Evolutionary conservation across 2,329 filamentous ascomycete genomes (phyloP).

Genomic region (Xylariaceae sp.): DNA sequence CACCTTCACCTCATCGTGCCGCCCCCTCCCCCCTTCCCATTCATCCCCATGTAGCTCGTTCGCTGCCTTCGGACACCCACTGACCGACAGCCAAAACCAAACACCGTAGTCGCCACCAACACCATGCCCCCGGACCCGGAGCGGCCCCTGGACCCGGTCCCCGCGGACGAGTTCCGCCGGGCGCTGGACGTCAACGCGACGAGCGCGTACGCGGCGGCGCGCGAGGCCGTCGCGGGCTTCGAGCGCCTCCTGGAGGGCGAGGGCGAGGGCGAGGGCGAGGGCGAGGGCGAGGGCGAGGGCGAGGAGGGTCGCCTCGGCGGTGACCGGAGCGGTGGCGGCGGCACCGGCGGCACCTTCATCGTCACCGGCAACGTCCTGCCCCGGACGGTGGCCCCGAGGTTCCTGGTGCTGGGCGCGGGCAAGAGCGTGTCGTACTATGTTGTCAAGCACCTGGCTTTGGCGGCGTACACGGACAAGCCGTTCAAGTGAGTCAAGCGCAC

Average conservation of each 20-base stretch:
- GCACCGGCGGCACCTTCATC: conserved; percentile 18
- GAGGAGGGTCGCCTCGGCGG: conserved; percentile 5
- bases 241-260: conserved; percentile 3
- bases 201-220: conserved; percentile 1
- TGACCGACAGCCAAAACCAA: too few relatives aligned
- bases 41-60: too few relatives aligned
- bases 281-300: conserved; percentile 6
- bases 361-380: conserved; percentile 20
- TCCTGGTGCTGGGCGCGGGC: conserved; percentile 16
- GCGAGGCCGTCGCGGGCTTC: background rate
- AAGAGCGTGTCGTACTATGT: conserved; percentile 13
- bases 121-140: background rate
- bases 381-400: conserved; percentile 4
- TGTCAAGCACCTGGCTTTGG: conserved; percentile 13
- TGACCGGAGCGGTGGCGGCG: conserved; percentile 9
- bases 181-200: background rate
- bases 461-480: conserved; percentile 11
- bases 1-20: background rate
- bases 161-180: background rate
- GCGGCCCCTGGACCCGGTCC: too few relatives aligned
- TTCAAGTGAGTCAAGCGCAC: conserved; percentile 24
- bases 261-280: conserved; percentile 6
- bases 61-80: too few relatives aligned
- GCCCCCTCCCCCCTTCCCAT: background rate
- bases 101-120: background rate